Evolutionary conservation across 1,284 basidiomycete genomes (phyloP), one percentile per base, ranked within the genome.

Genomic region (Leccinum pachyderme): DNA sequence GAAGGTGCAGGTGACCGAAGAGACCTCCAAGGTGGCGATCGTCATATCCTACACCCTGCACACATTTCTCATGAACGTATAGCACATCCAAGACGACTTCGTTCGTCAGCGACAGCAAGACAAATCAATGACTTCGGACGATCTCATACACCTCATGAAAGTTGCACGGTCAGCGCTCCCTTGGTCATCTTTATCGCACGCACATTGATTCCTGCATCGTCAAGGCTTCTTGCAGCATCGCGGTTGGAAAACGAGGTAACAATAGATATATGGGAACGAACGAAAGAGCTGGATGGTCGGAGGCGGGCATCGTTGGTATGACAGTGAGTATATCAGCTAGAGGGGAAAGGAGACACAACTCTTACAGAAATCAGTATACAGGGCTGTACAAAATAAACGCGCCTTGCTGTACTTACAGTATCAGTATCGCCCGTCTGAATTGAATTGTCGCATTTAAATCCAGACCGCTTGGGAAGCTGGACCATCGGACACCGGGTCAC

Each of bases 51-150:
- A 46, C 47, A 33, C 7, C 22, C 5, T 5, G 2, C 4, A 3
- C 39, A 24, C 7, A 7, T 22, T 39, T 5, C 44, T 55, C 24
- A 48, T 52, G 22, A 48, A 22, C 49, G 7, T 31, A 15, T 56
- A 91, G 87, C 72, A 84, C 59, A 87, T 92, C 29, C 85, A 91
- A 74, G 76, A 83, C 7, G 86, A 90, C 59, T 92, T 91, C 64
- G 86, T 91, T 7, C 72, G 70, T 44, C 77, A 83, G 58, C 74
- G 89, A 48, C 79, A 81, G 63, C 66, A 65, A 61, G 72, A 79
- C 56, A 67, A 62, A 22, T 67, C 69, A 1, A 62, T 82, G 32
- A 82, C 83, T 18, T 71, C 82, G 1, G 82, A 89, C 24, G 81
- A 86, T 59, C 74, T 91, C 45, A 78, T 87, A 51, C 78, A 78